A percentile compares a stretch with the other conserved stretches of the same genome.
These are phyloP conservation scores for Fabrea salina DNA, from an alignment of 169 alveolate genomes.

Conservation along the genomic window DNA sequence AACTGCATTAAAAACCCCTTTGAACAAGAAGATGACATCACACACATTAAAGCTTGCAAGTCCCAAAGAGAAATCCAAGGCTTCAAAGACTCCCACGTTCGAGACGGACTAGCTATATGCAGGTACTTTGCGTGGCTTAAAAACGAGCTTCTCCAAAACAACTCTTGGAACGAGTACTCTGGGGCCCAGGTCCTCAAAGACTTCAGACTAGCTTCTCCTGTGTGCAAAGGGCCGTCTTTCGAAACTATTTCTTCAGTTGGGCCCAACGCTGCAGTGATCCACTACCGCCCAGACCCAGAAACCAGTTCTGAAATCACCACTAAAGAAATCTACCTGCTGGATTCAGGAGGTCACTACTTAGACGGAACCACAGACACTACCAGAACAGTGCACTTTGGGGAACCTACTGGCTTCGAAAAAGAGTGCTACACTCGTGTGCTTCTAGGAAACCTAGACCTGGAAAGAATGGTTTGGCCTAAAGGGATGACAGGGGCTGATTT, in stretches of 20 bases:
- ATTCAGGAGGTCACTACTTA: constrained; percentile 98
- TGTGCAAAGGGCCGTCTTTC: constrained; percentile 80
- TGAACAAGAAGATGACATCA: background rate
- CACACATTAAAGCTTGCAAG: constrained; percentile 87
- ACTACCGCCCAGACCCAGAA: constrained; percentile 90
- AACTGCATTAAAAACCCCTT: background rate
- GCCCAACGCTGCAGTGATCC: constrained; percentile 98
- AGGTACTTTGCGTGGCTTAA: constrained; percentile 91
- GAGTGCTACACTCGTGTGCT: constrained; percentile 95
- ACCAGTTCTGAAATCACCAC: constrained; percentile 29
- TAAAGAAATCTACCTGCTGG: constrained; percentile 86
- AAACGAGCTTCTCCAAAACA: constrained; percentile 55
- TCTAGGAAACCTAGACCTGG: constrained; percentile 93
- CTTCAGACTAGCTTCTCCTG: background rate
- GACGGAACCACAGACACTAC: constrained; percentile 99
- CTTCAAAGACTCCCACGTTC: constrained; percentile 90
- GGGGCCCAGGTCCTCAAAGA: constrained; percentile 52
- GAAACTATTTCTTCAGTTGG: constrained; percentile 97
- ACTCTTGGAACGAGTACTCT: constrained; percentile 58
- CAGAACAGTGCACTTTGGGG: constrained; percentile 96
- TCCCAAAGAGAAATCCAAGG: constrained; percentile 94
- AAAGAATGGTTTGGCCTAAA: constrained; percentile 90
- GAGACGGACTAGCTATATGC: constrained; percentile 95
- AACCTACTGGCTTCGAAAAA: constrained; percentile 90
- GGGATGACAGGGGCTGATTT: constrained; percentile 90